Conservation (phyloP, 768 basidiomycete genomes). For the Chlorophyllum brunneum region DNA sequence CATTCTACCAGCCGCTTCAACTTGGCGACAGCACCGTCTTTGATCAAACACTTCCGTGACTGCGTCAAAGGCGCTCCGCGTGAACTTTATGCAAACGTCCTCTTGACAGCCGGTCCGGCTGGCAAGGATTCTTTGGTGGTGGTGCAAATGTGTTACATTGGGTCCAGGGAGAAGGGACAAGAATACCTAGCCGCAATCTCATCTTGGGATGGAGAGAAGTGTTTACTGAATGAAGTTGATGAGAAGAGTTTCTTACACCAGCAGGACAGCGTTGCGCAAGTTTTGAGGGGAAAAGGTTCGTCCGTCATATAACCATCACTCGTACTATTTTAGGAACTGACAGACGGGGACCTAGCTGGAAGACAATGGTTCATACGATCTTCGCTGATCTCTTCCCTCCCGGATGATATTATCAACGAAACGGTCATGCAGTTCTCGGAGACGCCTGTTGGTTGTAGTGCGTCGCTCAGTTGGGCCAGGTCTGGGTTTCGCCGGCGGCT, state of each 20-base stretch:
- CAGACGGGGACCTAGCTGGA: conserved; percentile 42
- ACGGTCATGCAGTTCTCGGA: conserved; percentile 79
- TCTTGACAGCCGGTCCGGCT: conserved; percentile 86
- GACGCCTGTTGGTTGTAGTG: conserved; percentile 90
- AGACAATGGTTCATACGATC: conserved; percentile 92
- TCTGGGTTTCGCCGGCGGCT: too few relatives aligned
- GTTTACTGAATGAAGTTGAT: conserved; percentile 84
- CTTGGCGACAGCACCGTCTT: conserved; percentile 78
- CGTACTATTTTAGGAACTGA: background rate
- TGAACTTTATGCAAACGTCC: conserved; percentile 85
- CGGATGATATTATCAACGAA: conserved; percentile 81
- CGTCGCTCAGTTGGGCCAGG: conserved; percentile 34
- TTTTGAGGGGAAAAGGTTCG: conserved; percentile 78
- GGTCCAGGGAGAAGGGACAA: conserved; percentile 67
- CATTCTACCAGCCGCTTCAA: conserved; percentile 68
- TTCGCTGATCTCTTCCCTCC: conserved; percentile 74
- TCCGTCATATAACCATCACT: conserved; percentile 11
- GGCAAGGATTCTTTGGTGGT: conserved; percentile 83
- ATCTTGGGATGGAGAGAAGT: conserved; percentile 85
- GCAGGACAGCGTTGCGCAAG: conserved; percentile 89
- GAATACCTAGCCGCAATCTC: conserved; percentile 79
- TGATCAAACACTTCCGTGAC: conserved; percentile 90
- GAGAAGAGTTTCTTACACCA: conserved; percentile 89
- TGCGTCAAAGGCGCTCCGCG: conserved; percentile 87
- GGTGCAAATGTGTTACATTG: conserved; percentile 89